Evolutionary conservation across 306 rosid species (phyloP), one percentile per base, ranked within the genome.

Genomic region (Gynostemma pentaphyllum): DNA sequence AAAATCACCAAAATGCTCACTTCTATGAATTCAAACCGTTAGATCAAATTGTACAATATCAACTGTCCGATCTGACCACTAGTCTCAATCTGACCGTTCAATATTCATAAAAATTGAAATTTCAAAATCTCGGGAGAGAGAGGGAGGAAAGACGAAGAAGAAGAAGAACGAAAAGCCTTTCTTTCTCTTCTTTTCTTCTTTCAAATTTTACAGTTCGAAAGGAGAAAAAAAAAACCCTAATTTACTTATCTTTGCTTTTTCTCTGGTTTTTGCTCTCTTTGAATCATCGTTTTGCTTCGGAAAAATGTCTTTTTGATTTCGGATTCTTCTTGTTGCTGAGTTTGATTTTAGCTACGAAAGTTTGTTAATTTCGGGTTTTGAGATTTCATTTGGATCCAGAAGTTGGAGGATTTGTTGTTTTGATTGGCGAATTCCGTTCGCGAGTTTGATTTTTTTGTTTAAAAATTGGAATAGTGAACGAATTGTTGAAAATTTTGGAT

Each of bases 41-140:
- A 26, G 76, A 79, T 75, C 0, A n/a, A 0, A 9, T 0, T 0
- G n/a, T 34, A n/a, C 13, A 7, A 14, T 5, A 5, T 0, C 0
- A 6, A 78, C 82, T 86, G 89, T 82, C 8, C 2, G 95, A 85
- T 87, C 23, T 13, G 50, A 56, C 5, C 8, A 1, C 4, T 23
- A 3, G 19, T 16, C 4, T 11, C n/a, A 23, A 84, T 84, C 95
- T 0, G 41, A 61, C 95, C 96, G 88, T 94, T 70, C 62, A 82
- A 74, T 81, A 76, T 60, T 78, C 44, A 74, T 76, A 66, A 84
- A n/a, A 68, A 92, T 85, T 94, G 87, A 90, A 94, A 94, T 80
- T 94, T 94, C 94, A 94, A 94, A 94, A 88, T 83, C 76, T 82
- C 53, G 62, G 81, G 55, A 82, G 88, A 81, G 91, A 87, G 98